Base-by-base conservation (phyloP, 495 filamentous ascomycete genomes). In the Neurospora africana region DNA sequence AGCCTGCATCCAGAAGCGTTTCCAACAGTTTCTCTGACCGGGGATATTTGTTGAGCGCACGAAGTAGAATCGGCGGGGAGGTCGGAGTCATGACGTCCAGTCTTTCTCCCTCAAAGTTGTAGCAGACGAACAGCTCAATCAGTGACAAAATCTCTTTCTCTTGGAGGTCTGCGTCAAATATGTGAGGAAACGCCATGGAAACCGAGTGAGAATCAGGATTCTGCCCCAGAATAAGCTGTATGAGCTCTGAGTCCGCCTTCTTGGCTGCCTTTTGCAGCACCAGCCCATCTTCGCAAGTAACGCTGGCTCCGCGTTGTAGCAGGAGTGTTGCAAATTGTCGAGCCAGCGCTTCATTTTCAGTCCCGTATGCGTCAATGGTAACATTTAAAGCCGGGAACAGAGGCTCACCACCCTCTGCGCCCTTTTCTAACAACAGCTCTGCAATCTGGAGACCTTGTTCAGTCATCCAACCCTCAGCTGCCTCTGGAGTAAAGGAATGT, bases 1-100 rank as follows among this genome's bases (percentile, higher is more conserved):
- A 86, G 0, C 84, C 84, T 10, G 81, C 80, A 71, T 85, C 79
- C 7, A 86, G 74, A 23, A 86, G 76, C 0, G 80, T 76, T 43
- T 82, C 71, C 8, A 86, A 69, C 15, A 86, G 77, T 61, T 74
- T 81, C 6, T 75, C 78, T 2, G 83, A 85, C 11, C 84, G 79
- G 0, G 84, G 84, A 69, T 83, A 85, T 43, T 79, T 81, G 33
- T 71, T 70, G n/a, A 85, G 61, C 10, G 84, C 84, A 37, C 79
- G 79, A 68, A 84, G 76, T 15, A 86, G 30, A 6, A 85, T 78
- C 4, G 84, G 83, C 38, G 81, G 74, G 3, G 75, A 80, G 0
- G 27, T 71, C 69, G 8, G 78, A 71, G 27, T 81, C 73, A 84
- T 78, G 2, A 80, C 79, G 71, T 86, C 84, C 23, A 86, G 78